phyloP scores from a whole-genome alignment of 352 stramenopile genomes.

The Elongisporangium prolatum region DNA sequence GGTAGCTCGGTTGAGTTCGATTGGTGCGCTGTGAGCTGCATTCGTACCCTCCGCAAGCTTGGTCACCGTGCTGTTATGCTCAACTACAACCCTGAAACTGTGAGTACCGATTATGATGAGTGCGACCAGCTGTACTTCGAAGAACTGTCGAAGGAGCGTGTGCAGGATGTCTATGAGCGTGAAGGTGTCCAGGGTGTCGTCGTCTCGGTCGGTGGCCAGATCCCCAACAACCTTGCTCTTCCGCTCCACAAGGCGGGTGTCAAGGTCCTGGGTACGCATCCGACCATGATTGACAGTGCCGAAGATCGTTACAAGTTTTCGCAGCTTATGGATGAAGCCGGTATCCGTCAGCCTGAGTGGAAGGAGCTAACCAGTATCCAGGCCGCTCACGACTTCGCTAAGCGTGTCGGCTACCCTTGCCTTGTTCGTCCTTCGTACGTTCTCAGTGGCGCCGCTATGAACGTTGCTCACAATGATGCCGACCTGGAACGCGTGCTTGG shows the following conservation, averaged over 20 bases:
- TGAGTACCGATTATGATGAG: conserved; percentile 97
- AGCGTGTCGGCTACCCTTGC: conserved; percentile 93
- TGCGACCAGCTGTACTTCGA: conserved; percentile 98
- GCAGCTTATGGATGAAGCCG: conserved; percentile 94
- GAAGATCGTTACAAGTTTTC: conserved; percentile 95
- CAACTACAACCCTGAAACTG: conserved; percentile 98
- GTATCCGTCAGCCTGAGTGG: conserved; percentile 75
- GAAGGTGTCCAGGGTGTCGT: conserved; percentile 87
- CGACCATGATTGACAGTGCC: conserved; percentile 94
- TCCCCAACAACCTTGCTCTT: conserved; percentile 95
- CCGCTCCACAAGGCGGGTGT: conserved; percentile 86
- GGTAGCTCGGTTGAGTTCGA: conserved; percentile 97
- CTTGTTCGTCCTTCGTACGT: conserved; percentile 98
- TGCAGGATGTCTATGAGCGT: conserved; percentile 93
- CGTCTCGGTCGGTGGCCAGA: conserved; percentile 94
- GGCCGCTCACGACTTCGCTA: conserved; percentile 91
- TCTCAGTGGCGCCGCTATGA: conserved; percentile 97
- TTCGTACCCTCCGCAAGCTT: conserved; percentile 89
- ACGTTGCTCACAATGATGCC: conserved; percentile 93
- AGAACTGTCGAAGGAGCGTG: conserved; percentile 91
- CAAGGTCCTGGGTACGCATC: conserved; percentile 78
- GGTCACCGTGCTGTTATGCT: conserved; percentile 84
- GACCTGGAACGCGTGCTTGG: conserved; percentile 86
- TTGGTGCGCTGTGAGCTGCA: conserved; percentile 95
- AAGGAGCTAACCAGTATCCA: conserved; percentile 89